Conservation (phyloP, 441 rosid genomes). For the Adansonia gregorii region DNA sequence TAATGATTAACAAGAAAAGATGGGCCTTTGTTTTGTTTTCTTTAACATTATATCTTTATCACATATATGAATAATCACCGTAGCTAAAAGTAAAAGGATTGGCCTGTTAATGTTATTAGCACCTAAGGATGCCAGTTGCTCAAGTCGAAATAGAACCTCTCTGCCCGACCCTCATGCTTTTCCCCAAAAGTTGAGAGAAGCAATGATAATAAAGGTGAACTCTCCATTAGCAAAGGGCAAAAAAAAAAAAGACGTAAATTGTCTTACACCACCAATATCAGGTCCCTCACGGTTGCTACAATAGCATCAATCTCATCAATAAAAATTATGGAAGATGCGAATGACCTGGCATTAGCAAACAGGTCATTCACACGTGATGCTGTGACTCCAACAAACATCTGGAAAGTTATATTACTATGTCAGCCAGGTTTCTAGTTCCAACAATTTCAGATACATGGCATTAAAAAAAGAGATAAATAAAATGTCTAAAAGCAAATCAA, state of each 20-base stretch:
- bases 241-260: not conserved
- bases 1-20: not conserved
- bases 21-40: not conserved
- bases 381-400: constrained; percentile 99
- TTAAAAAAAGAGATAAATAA: not conserved
- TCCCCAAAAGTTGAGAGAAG: constrained; percentile 11
- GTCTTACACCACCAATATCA: constrained; percentile 95
- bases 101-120: not conserved
- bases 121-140: constrained; percentile 3
- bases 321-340: constrained; percentile 91
- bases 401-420: constrained; percentile 32
- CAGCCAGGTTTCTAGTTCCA: constrained; percentile 26
- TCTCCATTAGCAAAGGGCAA: not conserved
- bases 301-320: constrained; percentile 99
- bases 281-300: constrained; percentile 98
- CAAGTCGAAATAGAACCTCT: not conserved
- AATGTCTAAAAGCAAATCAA: not conserved
- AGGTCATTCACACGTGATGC: constrained; percentile 99
- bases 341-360: constrained; percentile 88
- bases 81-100: constrained; percentile 15
- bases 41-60: constrained; percentile 4
- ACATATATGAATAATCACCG: not conserved
- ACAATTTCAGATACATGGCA: constrained; percentile 2
- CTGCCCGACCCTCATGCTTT: not conserved
- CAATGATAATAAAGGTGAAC: constrained; percentile 10